Evolutionary conservation across 2,329 filamentous ascomycete species (phyloP).

Genomic region (Ceratocystiopsis brevicomis): DNA sequence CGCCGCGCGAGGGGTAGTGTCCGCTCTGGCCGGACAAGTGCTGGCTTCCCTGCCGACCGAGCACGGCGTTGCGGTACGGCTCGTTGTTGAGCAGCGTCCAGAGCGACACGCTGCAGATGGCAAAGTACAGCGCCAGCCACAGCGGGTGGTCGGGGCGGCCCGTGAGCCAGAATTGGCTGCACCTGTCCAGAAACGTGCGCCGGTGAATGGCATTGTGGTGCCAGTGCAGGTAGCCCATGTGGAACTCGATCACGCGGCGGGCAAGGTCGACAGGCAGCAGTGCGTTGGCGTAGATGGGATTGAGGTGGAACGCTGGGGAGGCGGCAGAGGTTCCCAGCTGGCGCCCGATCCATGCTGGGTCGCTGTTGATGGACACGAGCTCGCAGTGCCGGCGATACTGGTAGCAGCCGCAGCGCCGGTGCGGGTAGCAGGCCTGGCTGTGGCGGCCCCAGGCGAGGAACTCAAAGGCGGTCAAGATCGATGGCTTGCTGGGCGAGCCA

Average conservation of each 20-base stretch:
- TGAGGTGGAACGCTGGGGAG: background rate
- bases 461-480: conserved; percentile 15
- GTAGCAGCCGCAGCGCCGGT: conserved; percentile 14
- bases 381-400: conserved; percentile 10
- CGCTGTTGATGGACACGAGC: conserved; percentile 11
- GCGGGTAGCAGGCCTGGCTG: conserved; percentile 16
- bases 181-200: conserved; percentile 11
- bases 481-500: conserved; percentile 5
- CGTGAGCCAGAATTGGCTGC: conserved; percentile 11
- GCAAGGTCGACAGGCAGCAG: conserved; percentile 6
- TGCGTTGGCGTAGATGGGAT: background rate
- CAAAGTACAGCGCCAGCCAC: conserved; percentile 12
- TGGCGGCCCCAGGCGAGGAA: conserved; percentile 18
- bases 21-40: no score
- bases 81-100: conserved; percentile 10
- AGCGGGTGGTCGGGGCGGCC: conserved; percentile 11
- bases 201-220: conserved; percentile 12
- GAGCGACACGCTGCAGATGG: conserved; percentile 10
- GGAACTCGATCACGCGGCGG: conserved; percentile 10
- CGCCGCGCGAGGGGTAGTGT: no score
- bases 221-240: conserved; percentile 11
- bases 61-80: background rate
- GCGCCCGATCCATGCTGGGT: conserved; percentile 6
- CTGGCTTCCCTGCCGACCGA: background rate
- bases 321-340: background rate